Base-by-base conservation (phyloP, 331 rosid genomes). In the Pyracantha coccinea region DNA sequence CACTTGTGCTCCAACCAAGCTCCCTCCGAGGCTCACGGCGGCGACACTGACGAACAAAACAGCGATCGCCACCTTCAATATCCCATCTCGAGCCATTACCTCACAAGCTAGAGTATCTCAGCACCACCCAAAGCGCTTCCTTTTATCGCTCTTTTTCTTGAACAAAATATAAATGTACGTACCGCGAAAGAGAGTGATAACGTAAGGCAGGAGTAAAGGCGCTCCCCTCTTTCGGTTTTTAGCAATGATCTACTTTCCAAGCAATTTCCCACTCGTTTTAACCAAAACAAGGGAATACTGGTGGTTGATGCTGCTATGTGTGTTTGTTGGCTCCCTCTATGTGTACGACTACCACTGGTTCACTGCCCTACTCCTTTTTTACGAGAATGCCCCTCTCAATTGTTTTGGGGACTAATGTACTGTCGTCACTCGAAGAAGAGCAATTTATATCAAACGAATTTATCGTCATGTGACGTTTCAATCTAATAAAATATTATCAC, bases 1-100 rank as follows among this genome's bases (percentile, higher is more conserved):
- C 74, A 86, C 79, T 69, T 72, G 83, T 13, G 75, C 83, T 33
- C 7, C 86, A 3, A 78, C 84, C 78, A 67, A 16, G 16, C n/a
- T 57, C 45, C 81, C 87, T 4, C 78, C 78, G 3, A 90, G 74
- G 76, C 73, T 71, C 55, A 52, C 57, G 3, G 81, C 32, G 55
- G 24, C 54, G 61, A 55, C 63, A 3, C 72, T 2, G 7, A 68
- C 11, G 67, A 80, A 58, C 70, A 78, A 31, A 3, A 68, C 77
- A n/a, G 28, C 53, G 23, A 57, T 16, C 69, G 80, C 66, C 20
- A 31, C 68, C 66, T 69, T 70, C 55, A 50, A 16, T 50, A 17
- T 17, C 17, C n/a, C 55, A 50, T 19, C 55, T 50, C 55, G n/a
- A 50, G 55, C 55, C 55, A 50, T 50, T 16, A 16, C n/a, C 63